A percentile compares a stretch with the other conserved stretches of the same genome.
phyloP scores from a whole-genome alignment of 495 filamentous ascomycete species.

The Penicillium canariense region DNA sequence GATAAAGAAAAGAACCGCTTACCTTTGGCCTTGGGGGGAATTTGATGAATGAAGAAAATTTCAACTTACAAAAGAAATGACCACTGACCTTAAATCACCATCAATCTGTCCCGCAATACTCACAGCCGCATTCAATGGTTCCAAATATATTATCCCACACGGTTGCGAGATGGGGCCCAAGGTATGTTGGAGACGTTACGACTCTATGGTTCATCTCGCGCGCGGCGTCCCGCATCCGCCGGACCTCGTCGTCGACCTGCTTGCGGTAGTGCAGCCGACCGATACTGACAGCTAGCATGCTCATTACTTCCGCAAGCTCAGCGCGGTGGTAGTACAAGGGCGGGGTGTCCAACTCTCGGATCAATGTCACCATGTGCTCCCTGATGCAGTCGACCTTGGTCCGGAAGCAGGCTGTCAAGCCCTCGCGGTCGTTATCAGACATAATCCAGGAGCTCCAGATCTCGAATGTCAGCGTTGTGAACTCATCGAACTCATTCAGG shows the following conservation, averaged over 20 bases:
- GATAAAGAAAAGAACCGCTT: too few species aligned
- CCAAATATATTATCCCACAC: not conserved
- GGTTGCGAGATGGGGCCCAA: not conserved
- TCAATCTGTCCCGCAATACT: not conserved
- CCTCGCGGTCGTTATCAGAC: not conserved
- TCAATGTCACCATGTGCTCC: not conserved
- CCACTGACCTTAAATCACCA: not conserved
- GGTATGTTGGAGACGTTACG: not conserved
- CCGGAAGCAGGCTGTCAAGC: not conserved
- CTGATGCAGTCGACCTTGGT: not conserved
- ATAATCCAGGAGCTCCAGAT: not conserved
- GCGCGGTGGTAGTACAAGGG: not conserved
- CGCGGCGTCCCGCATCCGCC: not conserved
- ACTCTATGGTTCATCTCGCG: not conserved
- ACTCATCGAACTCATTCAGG: not conserved
- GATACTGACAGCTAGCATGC: not conserved
- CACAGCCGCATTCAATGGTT: not conserved
- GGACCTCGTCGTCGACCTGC: not conserved
- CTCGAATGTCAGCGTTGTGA: not conserved
- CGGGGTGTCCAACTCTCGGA: not conserved
- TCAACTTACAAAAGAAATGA: not conserved
- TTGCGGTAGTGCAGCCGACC: not conserved
- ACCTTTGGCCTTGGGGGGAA: too few species aligned
- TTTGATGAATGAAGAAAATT: too few species aligned
- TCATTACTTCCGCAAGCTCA: not conserved